Percentiles rank a stretch among this genome's conserved stretches.
Conservation (phyloP, 192 early-diverging fungal genomes). For the Backusella morwellensis region DNA sequence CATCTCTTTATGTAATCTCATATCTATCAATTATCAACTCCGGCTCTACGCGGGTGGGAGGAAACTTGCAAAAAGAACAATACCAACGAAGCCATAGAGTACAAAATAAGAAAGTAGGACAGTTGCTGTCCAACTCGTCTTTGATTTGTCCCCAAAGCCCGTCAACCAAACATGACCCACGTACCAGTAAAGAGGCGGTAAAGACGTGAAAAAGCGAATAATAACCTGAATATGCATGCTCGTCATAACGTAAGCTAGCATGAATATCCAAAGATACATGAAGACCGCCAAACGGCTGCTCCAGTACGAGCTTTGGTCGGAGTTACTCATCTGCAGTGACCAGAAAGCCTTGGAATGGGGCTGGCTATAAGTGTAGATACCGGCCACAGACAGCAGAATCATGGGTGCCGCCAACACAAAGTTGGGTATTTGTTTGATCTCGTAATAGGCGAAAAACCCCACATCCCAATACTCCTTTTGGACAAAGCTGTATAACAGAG, state of each 20-base stretch:
- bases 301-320: background rate
- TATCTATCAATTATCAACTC: background rate
- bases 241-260: constrained; percentile 60
- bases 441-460: constrained; percentile 85
- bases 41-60: constrained; percentile 75
- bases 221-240: constrained; percentile 93
- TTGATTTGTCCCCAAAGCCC: background rate
- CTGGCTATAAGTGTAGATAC: constrained; percentile 54
- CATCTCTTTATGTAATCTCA: background rate
- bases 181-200: constrained; percentile 83
- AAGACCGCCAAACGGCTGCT: constrained; percentile 8
- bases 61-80: constrained; percentile 84
- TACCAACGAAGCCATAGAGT: constrained; percentile 70
- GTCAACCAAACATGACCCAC: constrained; percentile 40
- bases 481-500: constrained; percentile 79
- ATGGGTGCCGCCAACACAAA: constrained; percentile 86
- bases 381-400: constrained; percentile 58
- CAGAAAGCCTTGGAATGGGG: constrained; percentile 50
- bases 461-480: constrained; percentile 87
- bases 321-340: background rate
- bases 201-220: constrained; percentile 77
- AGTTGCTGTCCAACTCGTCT: constrained; percentile 15
- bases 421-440: constrained; percentile 83
- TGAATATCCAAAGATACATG: constrained; percentile 67
- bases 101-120: constrained; percentile 64